Base-by-base conservation (phyloP, 176 grass and related monocot genomes). In the Eragrostis nindensis region DNA sequence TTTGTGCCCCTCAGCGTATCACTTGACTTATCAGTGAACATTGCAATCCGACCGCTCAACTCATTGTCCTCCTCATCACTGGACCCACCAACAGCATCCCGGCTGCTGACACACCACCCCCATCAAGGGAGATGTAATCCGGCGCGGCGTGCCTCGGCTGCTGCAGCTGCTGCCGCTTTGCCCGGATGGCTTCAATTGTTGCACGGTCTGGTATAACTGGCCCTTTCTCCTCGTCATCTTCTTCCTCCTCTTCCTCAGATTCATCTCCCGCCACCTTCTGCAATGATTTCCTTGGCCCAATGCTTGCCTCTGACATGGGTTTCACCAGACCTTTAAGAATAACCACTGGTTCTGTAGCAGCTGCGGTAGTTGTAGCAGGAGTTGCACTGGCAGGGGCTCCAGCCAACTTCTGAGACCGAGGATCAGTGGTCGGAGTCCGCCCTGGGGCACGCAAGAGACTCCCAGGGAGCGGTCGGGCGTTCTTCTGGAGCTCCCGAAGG, bases 401-500 rank as follows among this genome's bases (percentile, higher is more conserved):
- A 40, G 80, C 32, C 38, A 83, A 42, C 2, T 38, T 87, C 12
- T 71, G 88, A 0, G 75, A 85, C 29, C 80, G 79, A 39, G 70
- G 40, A 40, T 86, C 74, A 1, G 82, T n/a, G 4, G 52, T 48
- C 0, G 83, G 71, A 65, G 82, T 65, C 6, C 80, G 49, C 8
- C 42, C 69, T 0, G 80, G 83, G 4, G 82, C 56, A 0, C 83
- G 76, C 72, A 89, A 19, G 18, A 92, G 88, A 66, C 90, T 93
- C 52, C 92, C 87, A 42, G 83, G 89, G n/a, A 98, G 92, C 0
- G 87, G 84, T 8, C 92, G 90, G 3, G 96, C 88, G 75, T 98
- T 98, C 75, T 98, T 95, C 84, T 98, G 95, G 62, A 98, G 90
- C 95, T 98, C 95, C 13, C 89, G 84, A 40, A 98, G 90, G 80